Evolutionary conservation across 2,329 filamentous ascomycete genomes (phyloP), one percentile per base, ranked within the genome.

Genomic region (Fusarium penzigii): DNA sequence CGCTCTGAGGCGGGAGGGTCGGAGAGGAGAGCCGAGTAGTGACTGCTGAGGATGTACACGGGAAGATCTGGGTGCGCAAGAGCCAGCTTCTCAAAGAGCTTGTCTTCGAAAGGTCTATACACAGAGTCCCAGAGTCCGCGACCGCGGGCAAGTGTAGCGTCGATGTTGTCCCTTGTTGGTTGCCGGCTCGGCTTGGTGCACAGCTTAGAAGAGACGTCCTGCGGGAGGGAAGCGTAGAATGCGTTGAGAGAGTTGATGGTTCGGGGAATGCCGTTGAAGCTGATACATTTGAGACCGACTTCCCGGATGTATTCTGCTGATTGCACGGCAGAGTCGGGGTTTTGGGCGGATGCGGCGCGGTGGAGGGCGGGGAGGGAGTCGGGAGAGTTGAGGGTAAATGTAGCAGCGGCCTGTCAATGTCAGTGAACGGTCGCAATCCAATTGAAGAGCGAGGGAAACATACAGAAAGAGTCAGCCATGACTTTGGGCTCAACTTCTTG

Each of bases 381-480:
- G 20, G 90, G 90, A 2, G 89, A 92, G 75, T 95, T 94, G 77
- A 94, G 84, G 1, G 90, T 94, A 75, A 93, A 89, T 2, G 89
- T 91, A 16, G 90, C 86, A 32, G 90, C 90, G 1, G 90, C 88
- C 86, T 90, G 13, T 5, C 2, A 16, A 16, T 7, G 3, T 64
- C 10, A 65, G 56, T 17, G 29, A 16, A 10, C 20, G 9, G 10
- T 14, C 10, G 32, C 10, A 14, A 6, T 25, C 7, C 7, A 16
- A 6, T 4, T 9, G 4, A 3, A 16, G 7, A 29, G 10, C 1
- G 32, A 9, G 9, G 6, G 12, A 6, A 3, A n/a, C 75, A 12
- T 67, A 87, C 85, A 36, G 87, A 85, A 38, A 89, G 72, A 14
- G 83, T 81, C 14, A 90, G 70, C 86, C 87, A 91, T 42, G 86